A percentile compares a stretch with the other conserved stretches of the same genome.
Evolutionary conservation across 2,329 filamentous ascomycete genomes (phyloP).

Genomic region (Aureobasidium lini): DNA sequence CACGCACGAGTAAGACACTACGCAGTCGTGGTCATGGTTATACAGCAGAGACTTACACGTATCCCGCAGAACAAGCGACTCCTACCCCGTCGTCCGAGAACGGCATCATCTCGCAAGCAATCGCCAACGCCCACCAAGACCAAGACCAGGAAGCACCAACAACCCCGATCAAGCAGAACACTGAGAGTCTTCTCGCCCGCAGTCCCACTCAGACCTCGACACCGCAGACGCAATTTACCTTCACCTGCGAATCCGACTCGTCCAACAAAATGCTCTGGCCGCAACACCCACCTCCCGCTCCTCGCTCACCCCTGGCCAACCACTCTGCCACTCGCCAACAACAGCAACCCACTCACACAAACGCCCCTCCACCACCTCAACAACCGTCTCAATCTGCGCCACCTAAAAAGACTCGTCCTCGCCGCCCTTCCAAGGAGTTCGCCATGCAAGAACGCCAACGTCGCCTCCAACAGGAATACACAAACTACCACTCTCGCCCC

Average conservation of each 20-base stretch:
- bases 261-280: conserved; percentile 73
- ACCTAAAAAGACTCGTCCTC: conserved; percentile 51
- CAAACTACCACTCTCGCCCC: conserved; percentile 68
- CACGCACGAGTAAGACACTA: conserved; percentile 15
- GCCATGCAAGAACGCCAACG: conserved; percentile 68
- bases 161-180: conserved; percentile 48
- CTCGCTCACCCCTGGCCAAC: background rate
- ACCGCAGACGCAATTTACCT: conserved; percentile 85
- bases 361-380: conserved; percentile 17
- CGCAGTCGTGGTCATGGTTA: background rate
- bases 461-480: conserved; percentile 66
- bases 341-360: conserved; percentile 2
- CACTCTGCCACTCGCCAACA: conserved; percentile 21
- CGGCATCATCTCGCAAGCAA: conserved; percentile 87
- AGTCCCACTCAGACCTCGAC: conserved; percentile 52
- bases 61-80: background rate
- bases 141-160: conserved; percentile 52
- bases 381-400: conserved; percentile 31
- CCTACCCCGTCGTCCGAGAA: background rate
- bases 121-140: conserved; percentile 71
- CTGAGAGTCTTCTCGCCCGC: conserved; percentile 72
- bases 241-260: conserved; percentile 87
- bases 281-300: conserved; percentile 38
- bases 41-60: background rate
- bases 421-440: conserved; percentile 60